These are phyloP conservation scores for Diaporthe caulivora DNA, from an alignment of 2,329 filamentous ascomycete genomes.

Conservation along the genomic window DNA sequence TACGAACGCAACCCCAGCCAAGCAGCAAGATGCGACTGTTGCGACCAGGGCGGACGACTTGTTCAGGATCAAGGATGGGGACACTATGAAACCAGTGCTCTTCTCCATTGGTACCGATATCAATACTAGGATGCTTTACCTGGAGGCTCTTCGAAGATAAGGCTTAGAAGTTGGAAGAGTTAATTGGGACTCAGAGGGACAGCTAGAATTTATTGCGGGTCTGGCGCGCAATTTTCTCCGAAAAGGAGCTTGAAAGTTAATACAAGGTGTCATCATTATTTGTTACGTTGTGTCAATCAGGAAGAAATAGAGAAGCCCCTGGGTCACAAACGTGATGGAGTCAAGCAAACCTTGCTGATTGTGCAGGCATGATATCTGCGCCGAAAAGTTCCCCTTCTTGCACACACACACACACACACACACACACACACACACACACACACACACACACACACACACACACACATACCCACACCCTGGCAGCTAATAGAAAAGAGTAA, in stretches of 20 bases:
- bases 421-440: too few species aligned
- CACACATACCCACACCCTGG: too few species aligned
- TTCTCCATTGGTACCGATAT: background rate
- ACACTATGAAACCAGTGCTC: slow-evolving; percentile 7
- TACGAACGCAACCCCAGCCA: background rate
- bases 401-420: too few species aligned
- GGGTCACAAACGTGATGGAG: too few species aligned
- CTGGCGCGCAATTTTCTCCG: slow-evolving; percentile 1
- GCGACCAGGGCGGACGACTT: background rate
- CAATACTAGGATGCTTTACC: background rate
- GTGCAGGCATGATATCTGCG: too few species aligned
- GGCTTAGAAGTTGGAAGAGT: background rate
- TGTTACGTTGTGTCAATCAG: too few species aligned
- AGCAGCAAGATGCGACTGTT: slow-evolving; percentile 9
- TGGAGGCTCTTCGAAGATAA: slow-evolving; percentile 15
- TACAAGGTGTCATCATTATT: too few species aligned
- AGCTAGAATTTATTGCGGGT: slow-evolving; percentile 10
- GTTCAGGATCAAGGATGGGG: background rate
- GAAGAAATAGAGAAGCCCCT: too few species aligned
- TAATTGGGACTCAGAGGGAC: background rate
- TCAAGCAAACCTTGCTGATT: too few species aligned
- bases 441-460: too few species aligned
- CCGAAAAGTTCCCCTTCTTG: too few species aligned
- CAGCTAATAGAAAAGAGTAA: background rate
- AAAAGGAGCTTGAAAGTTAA: background rate